Conservation (phyloP, 208 protist species). For the Acanthamoeba triangularis region DNA sequence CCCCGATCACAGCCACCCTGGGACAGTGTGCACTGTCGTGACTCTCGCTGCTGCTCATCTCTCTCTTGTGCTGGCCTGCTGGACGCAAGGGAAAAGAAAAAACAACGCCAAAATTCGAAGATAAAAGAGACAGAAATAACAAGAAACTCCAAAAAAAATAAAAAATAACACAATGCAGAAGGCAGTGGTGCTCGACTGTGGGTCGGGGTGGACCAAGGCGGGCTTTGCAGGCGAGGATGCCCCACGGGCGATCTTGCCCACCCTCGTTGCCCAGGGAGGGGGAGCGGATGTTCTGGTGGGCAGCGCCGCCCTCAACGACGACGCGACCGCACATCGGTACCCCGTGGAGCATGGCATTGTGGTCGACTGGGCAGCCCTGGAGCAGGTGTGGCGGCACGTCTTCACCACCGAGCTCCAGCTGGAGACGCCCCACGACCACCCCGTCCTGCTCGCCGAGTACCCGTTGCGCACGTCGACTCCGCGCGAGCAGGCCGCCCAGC, state of each 20-base stretch:
- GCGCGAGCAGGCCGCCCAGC: constrained; percentile 86
- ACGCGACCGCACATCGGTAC: background rate
- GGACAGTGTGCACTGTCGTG: no score
- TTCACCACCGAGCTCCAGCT: constrained; percentile 89
- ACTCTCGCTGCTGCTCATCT: no score
- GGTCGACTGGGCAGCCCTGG: constrained; percentile 89
- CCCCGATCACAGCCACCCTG: constrained; percentile 45
- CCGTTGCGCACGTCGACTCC: constrained; percentile 28
- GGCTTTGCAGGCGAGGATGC: background rate
- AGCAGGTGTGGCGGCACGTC: constrained; percentile 91
- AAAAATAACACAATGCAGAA: background rate
- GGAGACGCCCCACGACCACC: constrained; percentile 81
- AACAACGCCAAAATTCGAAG: no score
- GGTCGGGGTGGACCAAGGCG: background rate
- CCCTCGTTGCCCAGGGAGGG: background rate
- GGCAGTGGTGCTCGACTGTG: constrained; percentile 11
- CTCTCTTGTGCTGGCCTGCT: no score
- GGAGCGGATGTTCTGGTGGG: background rate
- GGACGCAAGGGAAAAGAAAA: no score
- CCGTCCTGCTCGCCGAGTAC: constrained; percentile 83
- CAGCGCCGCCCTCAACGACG: background rate
- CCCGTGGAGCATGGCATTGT: constrained; percentile 52
- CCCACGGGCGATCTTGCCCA: background rate
- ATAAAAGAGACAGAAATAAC: no score
- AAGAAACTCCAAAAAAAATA: background rate